These are phyloP conservation scores for Lomentospora prolificans DNA, from an alignment of 2,329 filamentous ascomycete species.

Conservation along the genomic window DNA sequence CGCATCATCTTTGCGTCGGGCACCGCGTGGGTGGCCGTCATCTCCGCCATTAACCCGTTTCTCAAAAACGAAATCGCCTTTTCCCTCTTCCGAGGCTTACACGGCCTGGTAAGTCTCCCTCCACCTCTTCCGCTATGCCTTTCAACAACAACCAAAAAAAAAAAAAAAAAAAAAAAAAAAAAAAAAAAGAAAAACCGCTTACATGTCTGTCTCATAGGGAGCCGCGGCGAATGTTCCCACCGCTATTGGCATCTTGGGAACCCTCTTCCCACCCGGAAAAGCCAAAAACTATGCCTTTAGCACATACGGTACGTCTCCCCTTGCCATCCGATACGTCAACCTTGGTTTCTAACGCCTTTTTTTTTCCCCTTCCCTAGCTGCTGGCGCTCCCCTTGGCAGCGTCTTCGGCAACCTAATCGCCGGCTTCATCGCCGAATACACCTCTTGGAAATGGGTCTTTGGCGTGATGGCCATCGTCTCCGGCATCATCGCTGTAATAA, in stretches of 20 bases:
- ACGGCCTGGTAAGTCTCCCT: constrained; percentile 36
- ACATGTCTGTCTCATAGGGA: constrained; percentile 24
- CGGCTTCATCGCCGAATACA: constrained; percentile 53
- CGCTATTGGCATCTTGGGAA: constrained; percentile 59
- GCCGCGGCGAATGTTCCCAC: constrained; percentile 62
- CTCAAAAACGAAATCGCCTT: constrained; percentile 58
- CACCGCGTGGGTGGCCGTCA: constrained; percentile 51
- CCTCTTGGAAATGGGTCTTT: constrained; percentile 59
- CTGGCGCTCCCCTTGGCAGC: constrained; percentile 54
- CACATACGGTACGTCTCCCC: constrained; percentile 37
- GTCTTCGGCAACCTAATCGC: constrained; percentile 56
- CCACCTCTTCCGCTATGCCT: background rate
- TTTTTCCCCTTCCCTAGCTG: constrained; percentile 26
- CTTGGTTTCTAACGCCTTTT: too few species aligned
- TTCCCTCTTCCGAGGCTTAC: constrained; percentile 54
- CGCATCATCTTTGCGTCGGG: constrained; percentile 55
- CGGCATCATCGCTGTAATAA: constrained; percentile 43
- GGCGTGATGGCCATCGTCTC: constrained; percentile 53
- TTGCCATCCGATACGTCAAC: too few species aligned
- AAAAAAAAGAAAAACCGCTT: background rate
- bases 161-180: background rate
- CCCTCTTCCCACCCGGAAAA: constrained; percentile 56
- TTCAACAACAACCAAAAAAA: too few species aligned
- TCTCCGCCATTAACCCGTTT: constrained; percentile 52
- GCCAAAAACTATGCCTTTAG: constrained; percentile 64